Evolutionary conservation across 768 basidiomycete species (phyloP).

Genomic region (Tulasnella sp.): DNA sequence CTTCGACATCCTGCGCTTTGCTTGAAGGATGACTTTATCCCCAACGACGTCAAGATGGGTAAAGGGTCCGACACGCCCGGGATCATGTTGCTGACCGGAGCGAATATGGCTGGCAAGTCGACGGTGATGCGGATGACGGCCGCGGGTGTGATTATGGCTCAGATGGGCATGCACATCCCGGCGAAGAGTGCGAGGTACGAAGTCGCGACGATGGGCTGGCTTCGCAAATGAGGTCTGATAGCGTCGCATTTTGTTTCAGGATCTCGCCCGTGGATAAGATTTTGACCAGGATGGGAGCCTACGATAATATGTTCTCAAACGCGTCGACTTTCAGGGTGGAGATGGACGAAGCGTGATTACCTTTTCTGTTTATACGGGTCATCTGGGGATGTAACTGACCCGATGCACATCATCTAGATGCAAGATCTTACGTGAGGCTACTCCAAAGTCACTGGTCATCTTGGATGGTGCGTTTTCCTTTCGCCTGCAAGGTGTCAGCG

Average conservation of each 20-base stretch:
- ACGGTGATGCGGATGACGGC: constrained; percentile 96
- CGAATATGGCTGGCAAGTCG: constrained; percentile 44
- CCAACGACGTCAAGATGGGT: constrained; percentile 85
- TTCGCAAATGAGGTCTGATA: background rate
- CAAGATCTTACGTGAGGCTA: constrained; percentile 88
- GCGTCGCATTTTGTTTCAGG: constrained; percentile 28
- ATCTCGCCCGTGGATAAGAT: constrained; percentile 86
- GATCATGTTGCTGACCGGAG: constrained; percentile 80
- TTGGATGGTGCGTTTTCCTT: constrained; percentile 59
- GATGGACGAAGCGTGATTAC: constrained; percentile 79
- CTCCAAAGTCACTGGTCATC: constrained; percentile 88
- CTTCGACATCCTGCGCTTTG: constrained; percentile 82
- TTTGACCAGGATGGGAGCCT: constrained; percentile 95
- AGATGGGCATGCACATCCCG: constrained; percentile 91
- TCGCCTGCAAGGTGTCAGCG: background rate
- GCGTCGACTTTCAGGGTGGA: constrained; percentile 98
- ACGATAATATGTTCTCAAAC: constrained; percentile 93
- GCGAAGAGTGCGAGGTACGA: constrained; percentile 64
- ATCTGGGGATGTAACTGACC: background rate
- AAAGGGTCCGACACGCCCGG: constrained; percentile 46
- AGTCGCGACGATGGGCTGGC: background rate
- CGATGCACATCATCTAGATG: constrained; percentile 38
- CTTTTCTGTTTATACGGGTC: background rate
- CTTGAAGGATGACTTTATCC: constrained; percentile 68
- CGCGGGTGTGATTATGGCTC: constrained; percentile 86